phyloP scores from a whole-genome alignment of 768 basidiomycete species.

The Mycena haematopus region DNA sequence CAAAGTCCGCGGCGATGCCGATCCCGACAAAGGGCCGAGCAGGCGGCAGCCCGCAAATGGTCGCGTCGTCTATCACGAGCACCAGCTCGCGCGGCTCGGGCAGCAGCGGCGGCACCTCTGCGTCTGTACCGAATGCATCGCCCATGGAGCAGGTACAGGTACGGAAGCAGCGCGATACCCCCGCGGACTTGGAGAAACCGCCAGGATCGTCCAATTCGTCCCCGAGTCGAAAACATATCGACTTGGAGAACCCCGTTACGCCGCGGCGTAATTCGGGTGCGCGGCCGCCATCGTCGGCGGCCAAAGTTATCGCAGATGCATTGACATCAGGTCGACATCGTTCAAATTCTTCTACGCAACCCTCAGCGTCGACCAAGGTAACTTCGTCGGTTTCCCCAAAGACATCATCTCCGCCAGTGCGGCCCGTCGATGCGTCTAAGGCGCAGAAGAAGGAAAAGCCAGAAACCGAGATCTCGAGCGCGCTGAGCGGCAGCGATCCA shows the following conservation, averaged over 20 bases:
- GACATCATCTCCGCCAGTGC: conserved; percentile 31
- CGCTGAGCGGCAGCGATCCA: conserved; percentile 56
- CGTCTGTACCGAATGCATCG: conserved; percentile 54
- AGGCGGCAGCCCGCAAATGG: conserved; percentile 60
- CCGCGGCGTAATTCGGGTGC: conserved; percentile 54
- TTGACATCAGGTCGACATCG: conserved; percentile 40
- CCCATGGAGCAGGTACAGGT: conserved; percentile 51
- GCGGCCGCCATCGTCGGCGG: conserved; percentile 52
- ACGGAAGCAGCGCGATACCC: conserved; percentile 35
- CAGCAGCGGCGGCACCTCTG: conserved; percentile 46
- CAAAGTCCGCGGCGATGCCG: conserved; percentile 41
- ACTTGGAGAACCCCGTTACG: conserved; percentile 55
- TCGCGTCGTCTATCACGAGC: conserved; percentile 44
- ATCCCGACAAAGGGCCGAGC: conserved; percentile 54
- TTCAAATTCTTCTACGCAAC: conserved; percentile 35
- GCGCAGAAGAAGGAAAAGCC: conserved; percentile 44
- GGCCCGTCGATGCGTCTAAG: conserved; percentile 29
- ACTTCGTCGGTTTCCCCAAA: conserved; percentile 12
- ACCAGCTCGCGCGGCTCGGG: conserved; percentile 46
- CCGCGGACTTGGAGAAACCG: conserved; percentile 51
- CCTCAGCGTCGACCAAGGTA: conserved; percentile 30
- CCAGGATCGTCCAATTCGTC: conserved; percentile 65
- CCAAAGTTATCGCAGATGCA: conserved; percentile 46
- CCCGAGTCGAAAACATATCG: conserved; percentile 63
- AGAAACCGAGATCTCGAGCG: conserved; percentile 45